Percentiles rank a stretch among this genome's conserved stretches.
These are phyloP conservation scores for Phaeophleospora eucalypticola DNA, from an alignment of 2,329 filamentous ascomycete genomes.

Conservation along the genomic window DNA sequence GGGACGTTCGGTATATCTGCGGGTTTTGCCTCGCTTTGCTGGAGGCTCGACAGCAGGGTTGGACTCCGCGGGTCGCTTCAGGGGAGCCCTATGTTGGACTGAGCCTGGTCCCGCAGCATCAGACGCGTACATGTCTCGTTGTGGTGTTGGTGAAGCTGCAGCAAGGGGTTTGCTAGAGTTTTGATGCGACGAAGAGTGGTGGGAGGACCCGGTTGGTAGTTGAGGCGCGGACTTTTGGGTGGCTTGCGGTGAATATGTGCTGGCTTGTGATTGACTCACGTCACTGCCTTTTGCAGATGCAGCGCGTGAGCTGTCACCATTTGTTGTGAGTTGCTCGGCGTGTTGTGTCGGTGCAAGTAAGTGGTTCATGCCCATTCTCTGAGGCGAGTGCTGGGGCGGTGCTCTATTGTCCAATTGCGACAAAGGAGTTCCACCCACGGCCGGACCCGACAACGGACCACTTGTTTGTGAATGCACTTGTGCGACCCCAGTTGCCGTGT, in stretches of 20 bases:
- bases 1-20: conserved; percentile 30
- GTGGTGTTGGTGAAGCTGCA: background rate
- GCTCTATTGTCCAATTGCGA: conserved; percentile 19
- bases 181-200: background rate
- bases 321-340: conserved; percentile 7
- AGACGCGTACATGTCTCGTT: background rate
- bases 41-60: conserved; percentile 21
- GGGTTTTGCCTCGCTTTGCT: conserved; percentile 25
- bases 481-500: conserved; percentile 19
- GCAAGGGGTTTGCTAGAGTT: background rate
- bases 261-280: background rate
- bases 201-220: background rate
- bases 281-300: conserved; percentile 4
- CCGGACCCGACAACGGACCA: conserved; percentile 9
- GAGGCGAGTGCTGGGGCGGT: conserved; percentile 24
- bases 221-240: background rate
- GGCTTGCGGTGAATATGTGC: background rate
- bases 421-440: conserved; percentile 18
- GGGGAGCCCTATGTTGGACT: conserved; percentile 2
- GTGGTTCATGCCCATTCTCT: conserved; percentile 30
- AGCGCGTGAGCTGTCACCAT: conserved; percentile 1
- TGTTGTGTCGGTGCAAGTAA: conserved; percentile 27
- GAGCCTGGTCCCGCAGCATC: background rate
- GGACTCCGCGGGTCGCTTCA: conserved; percentile 28
- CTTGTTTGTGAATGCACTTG: conserved; percentile 19